phyloP scores from a whole-genome alignment of 169 alveolate species.

The Babesia caballi region DNA sequence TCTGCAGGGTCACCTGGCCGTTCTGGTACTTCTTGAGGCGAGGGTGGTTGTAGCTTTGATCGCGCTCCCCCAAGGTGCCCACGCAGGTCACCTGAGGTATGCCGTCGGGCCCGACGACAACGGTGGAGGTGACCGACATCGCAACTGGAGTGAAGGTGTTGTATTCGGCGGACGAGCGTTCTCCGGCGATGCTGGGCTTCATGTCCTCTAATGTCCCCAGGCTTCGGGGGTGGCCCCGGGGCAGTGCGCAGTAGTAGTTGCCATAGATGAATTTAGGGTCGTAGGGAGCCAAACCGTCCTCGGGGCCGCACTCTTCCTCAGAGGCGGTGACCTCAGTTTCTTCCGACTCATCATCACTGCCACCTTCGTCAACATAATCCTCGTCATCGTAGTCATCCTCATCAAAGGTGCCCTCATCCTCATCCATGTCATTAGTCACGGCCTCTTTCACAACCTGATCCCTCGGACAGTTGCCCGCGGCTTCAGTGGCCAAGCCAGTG shows the following conservation, averaged over 20 bases:
- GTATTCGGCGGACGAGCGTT: background rate
- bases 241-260: constrained; percentile 41
- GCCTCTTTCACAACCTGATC: background rate
- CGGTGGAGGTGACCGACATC: constrained; percentile 4
- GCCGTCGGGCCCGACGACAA: constrained; percentile 14
- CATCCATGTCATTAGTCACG: background rate
- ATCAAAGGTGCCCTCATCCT: background rate
- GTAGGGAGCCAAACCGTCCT: background rate
- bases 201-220: background rate
- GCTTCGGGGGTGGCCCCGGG: background rate
- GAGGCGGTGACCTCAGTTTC: background rate
- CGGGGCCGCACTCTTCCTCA: background rate
- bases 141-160: constrained; percentile 1
- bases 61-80: constrained; percentile 17
- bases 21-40: background rate
- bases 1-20: constrained; percentile 12
- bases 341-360: background rate
- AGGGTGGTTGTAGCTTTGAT: background rate
- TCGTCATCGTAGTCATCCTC: background rate
- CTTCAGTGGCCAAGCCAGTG: background rate
- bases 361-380: background rate
- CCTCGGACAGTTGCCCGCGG: background rate
- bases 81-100: constrained; percentile 17
- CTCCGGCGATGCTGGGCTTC: background rate
- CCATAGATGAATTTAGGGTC: constrained; percentile 51